phyloP scores from a whole-genome alignment of 169 alveolate genomes.

The Plasmodium malariae region DNA sequence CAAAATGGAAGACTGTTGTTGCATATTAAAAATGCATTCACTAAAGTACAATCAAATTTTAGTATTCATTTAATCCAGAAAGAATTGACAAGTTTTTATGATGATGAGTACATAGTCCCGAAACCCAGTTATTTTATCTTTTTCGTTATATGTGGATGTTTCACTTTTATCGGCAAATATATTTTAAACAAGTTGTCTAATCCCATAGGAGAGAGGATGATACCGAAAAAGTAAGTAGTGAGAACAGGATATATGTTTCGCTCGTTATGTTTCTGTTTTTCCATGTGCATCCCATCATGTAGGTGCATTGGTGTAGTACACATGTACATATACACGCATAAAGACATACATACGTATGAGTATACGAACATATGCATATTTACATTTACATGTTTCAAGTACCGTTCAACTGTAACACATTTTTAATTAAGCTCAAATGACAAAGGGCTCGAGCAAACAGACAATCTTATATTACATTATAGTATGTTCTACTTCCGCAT shows the following conservation, averaged over 20 bases:
- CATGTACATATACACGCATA: too few species aligned
- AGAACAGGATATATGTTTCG: too few species aligned
- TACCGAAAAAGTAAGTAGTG: constrained; percentile 77
- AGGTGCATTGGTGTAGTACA: constrained; percentile 2
- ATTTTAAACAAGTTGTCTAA: constrained; percentile 16
- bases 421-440: too few species aligned
- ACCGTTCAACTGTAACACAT: too few species aligned
- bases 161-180: constrained; percentile 10
- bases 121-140: constrained; percentile 15
- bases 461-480: too few species aligned
- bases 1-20: neutral
- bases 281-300: neutral
- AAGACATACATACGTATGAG: too few species aligned
- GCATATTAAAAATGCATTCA: neutral
- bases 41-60: neutral
- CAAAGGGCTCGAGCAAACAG: too few species aligned
- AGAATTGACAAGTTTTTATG: constrained; percentile 24
- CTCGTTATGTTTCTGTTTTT: too few species aligned
- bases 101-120: constrained; percentile 9
- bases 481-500: too few species aligned
- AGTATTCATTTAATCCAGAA: neutral
- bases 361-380: too few species aligned
- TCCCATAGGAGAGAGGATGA: constrained; percentile 18
- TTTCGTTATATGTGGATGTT: constrained; percentile 46
- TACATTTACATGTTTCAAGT: too few species aligned